These are phyloP conservation scores for Lactifluus volemus DNA, from an alignment of 768 basidiomycete genomes.

Conservation along the genomic window DNA sequence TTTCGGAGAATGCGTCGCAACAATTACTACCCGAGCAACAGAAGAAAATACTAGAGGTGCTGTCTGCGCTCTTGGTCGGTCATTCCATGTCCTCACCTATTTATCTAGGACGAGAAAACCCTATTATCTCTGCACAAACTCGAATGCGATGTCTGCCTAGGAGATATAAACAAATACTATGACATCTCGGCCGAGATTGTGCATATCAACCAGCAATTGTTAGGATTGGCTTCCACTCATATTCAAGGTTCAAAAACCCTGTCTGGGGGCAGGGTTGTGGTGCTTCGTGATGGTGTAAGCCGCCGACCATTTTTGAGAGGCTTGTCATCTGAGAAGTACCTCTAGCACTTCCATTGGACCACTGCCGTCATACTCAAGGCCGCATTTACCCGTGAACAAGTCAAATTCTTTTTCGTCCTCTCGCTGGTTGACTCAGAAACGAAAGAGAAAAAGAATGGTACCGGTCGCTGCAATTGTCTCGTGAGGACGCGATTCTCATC, in stretches of 20 bases:
- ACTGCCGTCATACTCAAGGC: slow-evolving; percentile 64
- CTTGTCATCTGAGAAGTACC: slow-evolving; percentile 1
- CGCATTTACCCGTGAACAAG: slow-evolving; percentile 40
- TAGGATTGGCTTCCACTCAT: slow-evolving; percentile 50
- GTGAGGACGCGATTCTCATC: not conserved
- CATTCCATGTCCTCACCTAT: slow-evolving; percentile 7
- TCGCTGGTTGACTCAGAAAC: slow-evolving; percentile 59
- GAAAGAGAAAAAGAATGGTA: slow-evolving; percentile 49
- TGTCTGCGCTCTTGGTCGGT: slow-evolving; percentile 2
- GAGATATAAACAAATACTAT: slow-evolving; percentile 71
- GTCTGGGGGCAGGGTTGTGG: slow-evolving; percentile 65
- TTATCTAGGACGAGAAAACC: slow-evolving; percentile 58
- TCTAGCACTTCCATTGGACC: slow-evolving; percentile 67
- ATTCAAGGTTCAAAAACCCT: slow-evolving; percentile 63
- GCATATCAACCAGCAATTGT: slow-evolving; percentile 49
- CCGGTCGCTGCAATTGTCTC: not conserved
- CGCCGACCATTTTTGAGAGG: not conserved
- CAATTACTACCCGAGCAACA: slow-evolving; percentile 89
- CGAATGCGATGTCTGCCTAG: slow-evolving; percentile 56
- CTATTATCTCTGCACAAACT: slow-evolving; percentile 57
- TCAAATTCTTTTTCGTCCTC: slow-evolving; percentile 57
- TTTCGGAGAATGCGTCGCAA: slow-evolving; percentile 97
- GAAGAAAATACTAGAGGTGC: slow-evolving; percentile 72
- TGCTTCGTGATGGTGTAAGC: slow-evolving; percentile 75
- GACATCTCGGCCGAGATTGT: slow-evolving; percentile 58